Percentiles rank a stretch among this genome's conserved stretches.
Conservation (phyloP, 306 rosid genomes). For the Coriaria nepalensis region DNA sequence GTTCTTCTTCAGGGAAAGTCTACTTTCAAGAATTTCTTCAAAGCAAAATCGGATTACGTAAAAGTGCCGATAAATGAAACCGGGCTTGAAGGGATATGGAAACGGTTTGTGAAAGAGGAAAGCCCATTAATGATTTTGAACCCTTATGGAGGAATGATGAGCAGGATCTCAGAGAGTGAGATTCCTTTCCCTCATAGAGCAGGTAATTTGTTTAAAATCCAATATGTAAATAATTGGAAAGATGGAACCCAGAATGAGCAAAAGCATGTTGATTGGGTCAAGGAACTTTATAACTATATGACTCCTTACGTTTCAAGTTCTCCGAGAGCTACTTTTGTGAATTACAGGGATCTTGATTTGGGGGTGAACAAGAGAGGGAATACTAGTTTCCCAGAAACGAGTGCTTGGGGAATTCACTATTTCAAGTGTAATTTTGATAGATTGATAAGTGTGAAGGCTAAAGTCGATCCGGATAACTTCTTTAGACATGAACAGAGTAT, state of each 20-base stretch:
- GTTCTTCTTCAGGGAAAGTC: conserved; percentile 27
- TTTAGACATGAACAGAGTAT: too few species aligned
- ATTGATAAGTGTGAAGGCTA: too few species aligned
- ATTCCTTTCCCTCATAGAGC: conserved; percentile 50
- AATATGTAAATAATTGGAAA: conserved; percentile 31
- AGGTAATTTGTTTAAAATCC: conserved; percentile 35
- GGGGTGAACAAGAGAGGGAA: conserved; percentile 20
- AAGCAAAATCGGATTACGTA: conserved; percentile 53
- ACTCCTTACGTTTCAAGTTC: conserved; percentile 30
- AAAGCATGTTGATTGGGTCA: conserved; percentile 30
- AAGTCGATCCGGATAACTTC: too few species aligned
- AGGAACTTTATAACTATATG: conserved; percentile 24
- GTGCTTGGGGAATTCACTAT: background rate
- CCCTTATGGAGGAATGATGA: conserved; percentile 46
- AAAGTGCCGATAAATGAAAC: conserved; percentile 26
- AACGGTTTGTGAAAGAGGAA: conserved; percentile 28
- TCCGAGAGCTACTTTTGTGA: conserved; percentile 46
- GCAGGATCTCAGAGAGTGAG: conserved; percentile 25
- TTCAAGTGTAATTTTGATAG: too few species aligned
- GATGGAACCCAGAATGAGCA: conserved; percentile 15
- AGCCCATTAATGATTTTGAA: conserved; percentile 29
- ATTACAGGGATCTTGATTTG: conserved; percentile 46
- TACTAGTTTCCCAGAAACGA: conserved; percentile 18
- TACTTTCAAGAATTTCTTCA: conserved; percentile 27
- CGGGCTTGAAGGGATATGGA: conserved; percentile 33